Evolutionary conservation across 1,284 basidiomycete species (phyloP).

Genomic region (Puccinia coronata): DNA sequence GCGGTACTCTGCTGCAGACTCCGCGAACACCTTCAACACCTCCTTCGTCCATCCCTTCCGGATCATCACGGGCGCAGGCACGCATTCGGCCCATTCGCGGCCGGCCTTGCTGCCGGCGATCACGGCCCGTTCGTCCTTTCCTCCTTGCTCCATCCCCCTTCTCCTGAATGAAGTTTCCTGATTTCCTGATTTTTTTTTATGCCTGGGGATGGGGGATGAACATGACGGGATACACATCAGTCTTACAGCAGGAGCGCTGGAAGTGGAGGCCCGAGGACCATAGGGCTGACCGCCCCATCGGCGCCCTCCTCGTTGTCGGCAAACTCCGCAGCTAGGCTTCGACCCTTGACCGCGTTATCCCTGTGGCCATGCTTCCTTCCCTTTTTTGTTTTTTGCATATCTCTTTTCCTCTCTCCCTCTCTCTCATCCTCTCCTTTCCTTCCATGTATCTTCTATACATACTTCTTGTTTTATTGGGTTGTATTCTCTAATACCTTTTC

Average conservation of each 20-base stretch:
- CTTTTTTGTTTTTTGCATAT: no score
- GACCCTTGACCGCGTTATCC: no score
- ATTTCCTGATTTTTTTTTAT: background rate
- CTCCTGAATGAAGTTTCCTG: background rate
- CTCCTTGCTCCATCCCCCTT: background rate
- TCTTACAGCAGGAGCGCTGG: slow-evolving; percentile 13
- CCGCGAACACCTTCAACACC: background rate
- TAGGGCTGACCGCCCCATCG: background rate
- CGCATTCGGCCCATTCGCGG: slow-evolving; percentile 55
- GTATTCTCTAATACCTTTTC: no score
- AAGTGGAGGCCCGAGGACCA: slow-evolving; percentile 15
- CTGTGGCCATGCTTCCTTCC: no score
- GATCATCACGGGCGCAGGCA: slow-evolving; percentile 58
- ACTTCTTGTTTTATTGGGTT: no score
- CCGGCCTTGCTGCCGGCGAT: slow-evolving; percentile 57
- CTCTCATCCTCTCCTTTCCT: no score
- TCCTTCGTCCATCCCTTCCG: slow-evolving; percentile 52
- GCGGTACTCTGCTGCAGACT: background rate
- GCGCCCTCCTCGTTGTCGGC: background rate
- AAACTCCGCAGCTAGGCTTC: background rate
- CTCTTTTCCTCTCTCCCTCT: no score
- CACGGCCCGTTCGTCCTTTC: slow-evolving; percentile 50
- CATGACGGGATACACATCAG: no score
- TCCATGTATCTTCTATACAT: no score
- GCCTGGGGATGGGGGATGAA: no score